phyloP scores from a whole-genome alignment of 2,329 filamentous ascomycete genomes.

The Nemania bipapillata region DNA sequence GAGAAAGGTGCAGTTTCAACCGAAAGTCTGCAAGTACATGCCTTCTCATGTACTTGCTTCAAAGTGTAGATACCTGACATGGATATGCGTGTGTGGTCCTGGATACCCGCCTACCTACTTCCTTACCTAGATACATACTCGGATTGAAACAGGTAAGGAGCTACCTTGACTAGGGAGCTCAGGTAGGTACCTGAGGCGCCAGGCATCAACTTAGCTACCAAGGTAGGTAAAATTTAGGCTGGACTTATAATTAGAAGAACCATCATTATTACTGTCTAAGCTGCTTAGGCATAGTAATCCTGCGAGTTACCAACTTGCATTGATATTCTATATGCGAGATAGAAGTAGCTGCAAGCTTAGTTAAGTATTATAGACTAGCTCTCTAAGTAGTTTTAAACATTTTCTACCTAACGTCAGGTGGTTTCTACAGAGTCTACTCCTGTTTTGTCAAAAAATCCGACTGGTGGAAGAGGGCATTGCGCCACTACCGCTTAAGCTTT shows the following conservation, averaged over 20 bases:
- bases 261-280: neutral
- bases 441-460: neutral
- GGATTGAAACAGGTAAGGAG: no score
- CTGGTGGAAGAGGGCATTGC: neutral
- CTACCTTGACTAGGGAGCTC: no score
- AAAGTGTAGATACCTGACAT: neutral
- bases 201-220: neutral
- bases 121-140: neutral
- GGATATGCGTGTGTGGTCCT: no score
- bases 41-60: neutral
- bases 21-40: neutral
- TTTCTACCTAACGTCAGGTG: neutral
- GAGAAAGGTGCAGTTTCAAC: neutral
- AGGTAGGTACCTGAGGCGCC: neutral
- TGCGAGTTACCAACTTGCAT: neutral
- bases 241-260: slow-evolving; percentile 4
- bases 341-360: neutral
- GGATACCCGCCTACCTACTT: no score
- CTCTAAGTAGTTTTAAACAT: neutral
- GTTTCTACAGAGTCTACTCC: slow-evolving; percentile 1
- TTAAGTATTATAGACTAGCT: neutral
- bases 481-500: neutral
- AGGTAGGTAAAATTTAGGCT: neutral
- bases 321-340: neutral
- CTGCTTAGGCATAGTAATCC: slow-evolving; percentile 3